phyloP scores from a whole-genome alignment of 805 yeast species.

The Ogataea siamensis region DNA sequence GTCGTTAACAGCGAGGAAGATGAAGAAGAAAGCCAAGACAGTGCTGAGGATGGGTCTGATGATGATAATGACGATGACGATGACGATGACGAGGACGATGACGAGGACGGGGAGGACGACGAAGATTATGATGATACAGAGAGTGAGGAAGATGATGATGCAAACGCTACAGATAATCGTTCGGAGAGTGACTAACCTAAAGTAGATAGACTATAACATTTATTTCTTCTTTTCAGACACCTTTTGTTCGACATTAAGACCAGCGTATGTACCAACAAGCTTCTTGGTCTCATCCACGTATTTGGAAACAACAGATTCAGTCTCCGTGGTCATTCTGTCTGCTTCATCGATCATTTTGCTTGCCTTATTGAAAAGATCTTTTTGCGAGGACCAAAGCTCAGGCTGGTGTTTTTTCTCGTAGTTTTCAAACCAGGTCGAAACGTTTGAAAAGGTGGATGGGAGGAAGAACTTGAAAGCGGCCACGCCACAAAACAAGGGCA shows the following conservation, averaged over 20 bases:
- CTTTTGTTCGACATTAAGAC: slow-evolving; percentile 63
- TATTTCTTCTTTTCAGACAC: slow-evolving; percentile 47
- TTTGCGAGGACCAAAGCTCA: slow-evolving; percentile 60
- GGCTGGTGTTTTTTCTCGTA: slow-evolving; percentile 64
- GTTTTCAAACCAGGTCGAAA: slow-evolving; percentile 54
- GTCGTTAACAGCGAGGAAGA: slow-evolving; percentile 39
- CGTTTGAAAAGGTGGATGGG: slow-evolving; percentile 69
- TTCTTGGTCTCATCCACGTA: slow-evolving; percentile 36
- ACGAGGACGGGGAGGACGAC: slow-evolving; percentile 7
- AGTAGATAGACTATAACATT: slow-evolving; percentile 1
- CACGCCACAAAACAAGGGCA: slow-evolving; percentile 61
- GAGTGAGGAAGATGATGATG: slow-evolving; percentile 26
- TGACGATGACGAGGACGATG: slow-evolving; percentile 17
- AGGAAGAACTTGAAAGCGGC: slow-evolving; percentile 66
- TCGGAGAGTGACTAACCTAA: slow-evolving; percentile 5
- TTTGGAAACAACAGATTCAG: slow-evolving; percentile 38
- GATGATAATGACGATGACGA: slow-evolving; percentile 30
- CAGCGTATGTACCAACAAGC: slow-evolving; percentile 56
- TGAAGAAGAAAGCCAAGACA: slow-evolving; percentile 28
- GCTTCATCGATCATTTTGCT: slow-evolving; percentile 43
- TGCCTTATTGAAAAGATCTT: slow-evolving; percentile 44
- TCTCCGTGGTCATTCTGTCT: slow-evolving; percentile 40
- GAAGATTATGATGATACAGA: slow-evolving; percentile 34
- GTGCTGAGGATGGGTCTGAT: slow-evolving; percentile 29
- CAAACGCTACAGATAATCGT: slow-evolving; percentile 13